Percentiles rank a stretch among this genome's conserved stretches.
Conservation (phyloP, 768 basidiomycete species). For the Macrolepiota albuminosa region DNA sequence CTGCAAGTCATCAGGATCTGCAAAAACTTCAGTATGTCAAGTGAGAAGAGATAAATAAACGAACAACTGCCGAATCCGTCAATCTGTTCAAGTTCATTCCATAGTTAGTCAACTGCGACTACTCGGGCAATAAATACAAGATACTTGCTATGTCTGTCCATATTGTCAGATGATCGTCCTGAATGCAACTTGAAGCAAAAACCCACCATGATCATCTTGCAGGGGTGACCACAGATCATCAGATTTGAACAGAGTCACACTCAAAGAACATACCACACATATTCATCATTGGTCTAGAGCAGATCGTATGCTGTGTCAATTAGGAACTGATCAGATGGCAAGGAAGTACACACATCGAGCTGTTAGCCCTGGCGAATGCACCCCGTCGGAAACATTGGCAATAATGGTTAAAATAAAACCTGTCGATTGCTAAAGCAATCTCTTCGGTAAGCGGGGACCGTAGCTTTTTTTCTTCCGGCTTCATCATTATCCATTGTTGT, state of each 20-base stretch:
- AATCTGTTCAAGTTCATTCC: constrained; percentile 37
- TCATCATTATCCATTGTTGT: constrained; percentile 76
- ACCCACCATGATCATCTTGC: constrained; percentile 78
- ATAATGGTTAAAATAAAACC: constrained; percentile 90
- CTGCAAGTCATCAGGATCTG: constrained; percentile 83
- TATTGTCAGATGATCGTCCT: constrained; percentile 2
- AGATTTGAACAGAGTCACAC: not conserved
- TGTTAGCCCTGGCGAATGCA: constrained; percentile 88
- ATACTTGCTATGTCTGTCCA: constrained; percentile 19
- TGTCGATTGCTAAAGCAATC: constrained; percentile 71
- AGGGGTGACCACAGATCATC: not conserved
- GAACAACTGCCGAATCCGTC: constrained; percentile 82
- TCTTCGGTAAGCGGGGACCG: constrained; percentile 59
- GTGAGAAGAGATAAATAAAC: constrained; percentile 19
- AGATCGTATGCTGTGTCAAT: constrained; percentile 3
- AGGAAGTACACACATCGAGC: constrained; percentile 65
- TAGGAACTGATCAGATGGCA: not conserved
- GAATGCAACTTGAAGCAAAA: not conserved
- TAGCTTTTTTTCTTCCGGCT: constrained; percentile 62
- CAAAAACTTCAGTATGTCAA: not conserved
- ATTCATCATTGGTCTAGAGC: constrained; percentile 73
- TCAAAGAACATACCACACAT: constrained; percentile 60
- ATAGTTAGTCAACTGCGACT: not conserved
- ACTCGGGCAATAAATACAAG: constrained; percentile 10
- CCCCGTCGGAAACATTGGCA: constrained; percentile 82